Base-by-base conservation (phyloP, 164 flowering plant species). In the Magnolia kwangsiensis region DNA sequence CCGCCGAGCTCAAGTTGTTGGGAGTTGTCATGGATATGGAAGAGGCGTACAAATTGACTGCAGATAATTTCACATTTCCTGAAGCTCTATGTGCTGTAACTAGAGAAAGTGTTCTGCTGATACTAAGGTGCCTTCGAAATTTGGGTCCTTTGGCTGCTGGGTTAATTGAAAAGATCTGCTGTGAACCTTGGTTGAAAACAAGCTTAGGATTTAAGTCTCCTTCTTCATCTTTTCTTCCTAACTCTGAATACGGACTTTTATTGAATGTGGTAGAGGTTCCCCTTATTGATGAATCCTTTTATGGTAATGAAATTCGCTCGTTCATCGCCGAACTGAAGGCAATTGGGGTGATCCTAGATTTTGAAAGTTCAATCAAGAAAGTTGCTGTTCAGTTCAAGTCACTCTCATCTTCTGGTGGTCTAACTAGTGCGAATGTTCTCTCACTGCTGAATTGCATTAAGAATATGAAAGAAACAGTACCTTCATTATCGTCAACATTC, bases 1-100 rank as follows among this genome's bases (percentile, higher is more conserved):
- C 75, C 49, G 51, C 8, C 0, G 95, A 91, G 74, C 89, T 91
- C 29, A 21, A 83, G 76, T 79, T 86, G 69, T 85, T 91, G 66
- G 92, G 90, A 21, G 90, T 88, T 23, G 51, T 80, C 0, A 81
- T 86, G 75, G 84, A 77, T 19, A 84, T 87, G 68, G 24, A 66
- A 37, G 3, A 51, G 19, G 81, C 67, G 67, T 84, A 84, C 76
- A 78, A 81, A 79, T 80, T 86, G 24, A 76, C 88, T 29, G 49
- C 69, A 2, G 80, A 29, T 20, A 50, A 10, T 14, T n/a, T 71
- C 24, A 55, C 11, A 20, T 27, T 50, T 20, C 73, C 31, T 11
- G 23, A 21, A 66, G 13, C 11, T 66, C 31, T 13, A 13, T n/a
- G 2, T 24, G 2, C 31, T 21, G 3, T n/a, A 24, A 29, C 69